These are phyloP conservation scores for Sarocladium oryzae DNA, from an alignment of 2,329 filamentous ascomycete genomes.

Conservation along the genomic window DNA sequence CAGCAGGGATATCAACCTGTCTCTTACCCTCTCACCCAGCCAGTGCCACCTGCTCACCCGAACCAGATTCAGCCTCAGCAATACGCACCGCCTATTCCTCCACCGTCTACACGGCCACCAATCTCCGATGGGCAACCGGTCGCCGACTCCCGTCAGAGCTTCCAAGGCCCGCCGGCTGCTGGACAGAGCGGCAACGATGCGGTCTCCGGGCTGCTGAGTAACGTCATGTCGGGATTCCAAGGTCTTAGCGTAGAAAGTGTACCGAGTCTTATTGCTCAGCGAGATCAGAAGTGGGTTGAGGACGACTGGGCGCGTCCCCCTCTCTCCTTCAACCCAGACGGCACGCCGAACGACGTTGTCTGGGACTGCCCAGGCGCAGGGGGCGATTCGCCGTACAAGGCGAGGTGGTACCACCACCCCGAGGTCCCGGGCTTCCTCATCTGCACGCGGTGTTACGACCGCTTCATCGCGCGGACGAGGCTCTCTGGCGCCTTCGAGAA, in stretches of 20 bases:
- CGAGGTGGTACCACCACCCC: conserved; percentile 22
- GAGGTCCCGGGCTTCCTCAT: conserved; percentile 25
- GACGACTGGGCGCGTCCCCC: not conserved
- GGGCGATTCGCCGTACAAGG: conserved; percentile 19
- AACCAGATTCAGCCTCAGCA: too few relatives aligned
- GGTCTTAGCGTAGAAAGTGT: not conserved
- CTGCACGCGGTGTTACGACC: conserved; percentile 35
- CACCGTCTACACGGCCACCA: too few relatives aligned
- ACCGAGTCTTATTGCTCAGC: not conserved
- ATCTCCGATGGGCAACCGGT: too few relatives aligned
- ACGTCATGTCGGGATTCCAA: not conserved
- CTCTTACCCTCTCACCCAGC: too few relatives aligned
- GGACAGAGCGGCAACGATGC: too few relatives aligned
- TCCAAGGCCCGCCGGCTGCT: too few relatives aligned
- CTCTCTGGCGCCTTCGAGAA: conserved; percentile 24
- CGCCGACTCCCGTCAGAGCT: too few relatives aligned
- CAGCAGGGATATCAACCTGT: not conserved
- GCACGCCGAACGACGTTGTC: conserved; percentile 17
- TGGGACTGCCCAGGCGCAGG: conserved; percentile 23
- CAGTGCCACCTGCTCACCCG: too few relatives aligned
- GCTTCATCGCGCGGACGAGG: conserved; percentile 25
- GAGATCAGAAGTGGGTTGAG: not conserved
- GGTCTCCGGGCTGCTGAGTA: not conserved
- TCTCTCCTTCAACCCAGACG: conserved; percentile 16
- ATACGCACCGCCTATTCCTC: too few relatives aligned